These are phyloP conservation scores for Coprinopsis marcescibilis DNA, from an alignment of 768 basidiomycete genomes.

Conservation along the genomic window DNA sequence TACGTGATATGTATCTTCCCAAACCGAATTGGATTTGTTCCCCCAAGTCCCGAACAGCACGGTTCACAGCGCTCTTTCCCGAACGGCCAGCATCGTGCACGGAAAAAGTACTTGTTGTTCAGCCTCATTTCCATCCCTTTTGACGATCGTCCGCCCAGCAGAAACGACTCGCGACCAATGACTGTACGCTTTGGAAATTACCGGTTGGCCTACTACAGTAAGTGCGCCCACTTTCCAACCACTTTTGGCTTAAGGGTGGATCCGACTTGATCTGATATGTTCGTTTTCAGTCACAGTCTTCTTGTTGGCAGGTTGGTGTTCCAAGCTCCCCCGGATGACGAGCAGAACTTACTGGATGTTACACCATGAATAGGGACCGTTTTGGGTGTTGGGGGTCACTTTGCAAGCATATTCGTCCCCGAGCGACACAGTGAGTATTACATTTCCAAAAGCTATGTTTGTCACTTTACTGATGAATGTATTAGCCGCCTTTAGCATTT, in stretches of 20 bases:
- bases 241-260: not conserved
- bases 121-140: not conserved
- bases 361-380: conserved; percentile 37
- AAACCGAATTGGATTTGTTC: not conserved
- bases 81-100: not conserved
- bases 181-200: conserved; percentile 56
- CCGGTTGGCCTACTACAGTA: conserved; percentile 48
- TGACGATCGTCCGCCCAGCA: not conserved
- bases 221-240: conserved; percentile 18
- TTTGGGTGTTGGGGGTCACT: conserved; percentile 63
- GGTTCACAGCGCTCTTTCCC: not conserved
- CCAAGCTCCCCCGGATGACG: not conserved
- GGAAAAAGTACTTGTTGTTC: not conserved
- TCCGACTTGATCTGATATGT: conserved; percentile 2
- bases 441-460: not conserved
- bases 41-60: too few relatives aligned
- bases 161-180: conserved; percentile 32
- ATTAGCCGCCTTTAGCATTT: conserved; percentile 66
- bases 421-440: conserved; percentile 49
- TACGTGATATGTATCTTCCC: not conserved
- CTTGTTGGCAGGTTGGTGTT: conserved; percentile 35
- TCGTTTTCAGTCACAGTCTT: conserved; percentile 34
- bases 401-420: conserved; percentile 64
- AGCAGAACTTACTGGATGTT: not conserved
- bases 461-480: not conserved